Base-by-base conservation (phyloP, 345 rosid species). In the Corchorus olitorius region DNA sequence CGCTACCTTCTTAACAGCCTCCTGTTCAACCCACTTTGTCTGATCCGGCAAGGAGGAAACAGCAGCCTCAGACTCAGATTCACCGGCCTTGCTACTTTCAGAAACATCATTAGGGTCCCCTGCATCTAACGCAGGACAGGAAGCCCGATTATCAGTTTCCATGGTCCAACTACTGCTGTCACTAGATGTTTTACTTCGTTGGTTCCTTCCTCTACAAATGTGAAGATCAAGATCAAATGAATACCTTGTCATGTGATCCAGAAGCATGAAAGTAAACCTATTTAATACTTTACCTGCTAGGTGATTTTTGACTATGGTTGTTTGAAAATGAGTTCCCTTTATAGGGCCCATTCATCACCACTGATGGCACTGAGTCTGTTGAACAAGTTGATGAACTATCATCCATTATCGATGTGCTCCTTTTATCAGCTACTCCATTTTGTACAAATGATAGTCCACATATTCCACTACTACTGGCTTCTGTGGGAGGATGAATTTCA, bases 321-420 rank as follows among this genome's bases (percentile, higher is more conserved):
- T 81, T 88, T 27, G 85, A 77, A 76, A 79, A 77, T 1, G 83
- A 74, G 81, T 76, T 89, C 73, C 85, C 90, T 74, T 85, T 92
- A 71, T 83, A 82, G 53, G 89, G 85, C 27, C 92, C 93, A 85
- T 83, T 87, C 78, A 83, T 84, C 62, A 84, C 89, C 73, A 85
- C 86, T 11, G 96, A 87, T 55, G 86, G 96, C 58, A 90, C 85
- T 0, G 96, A 93, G 72, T 95, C 97, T 12, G 91, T 88, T 20
- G 98, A 93, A 80, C 97, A 93, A 0, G 97, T 89, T 59, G 98
- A 93, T 50, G 99, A 93, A 86, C 97, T 96, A 85, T 96, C 99
- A 89, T 92, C 97, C 88, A 91, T 82, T 48, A 76, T 78, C 61
- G 84, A 88, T 39, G 84, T 85, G 77, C 77, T 85, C 80, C 84